A percentile compares a stretch with the other conserved stretches of the same genome.
Evolutionary conservation across 139 green algal genomes (phyloP).

Genomic region (Nannochloris sp.): DNA sequence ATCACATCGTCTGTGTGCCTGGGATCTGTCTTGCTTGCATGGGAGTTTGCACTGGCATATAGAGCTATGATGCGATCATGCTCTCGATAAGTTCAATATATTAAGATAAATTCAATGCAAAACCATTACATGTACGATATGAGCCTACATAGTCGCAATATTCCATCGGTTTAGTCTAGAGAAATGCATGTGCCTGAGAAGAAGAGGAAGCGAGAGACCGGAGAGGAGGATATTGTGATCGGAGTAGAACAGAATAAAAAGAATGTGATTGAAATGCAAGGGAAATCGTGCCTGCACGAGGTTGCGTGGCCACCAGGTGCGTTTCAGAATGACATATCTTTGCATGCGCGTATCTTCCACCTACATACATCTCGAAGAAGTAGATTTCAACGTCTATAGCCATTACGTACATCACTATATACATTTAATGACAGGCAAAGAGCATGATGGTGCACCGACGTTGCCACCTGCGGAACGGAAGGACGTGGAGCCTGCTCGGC

Average conservation of each 20-base stretch:
- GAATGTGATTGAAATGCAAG: constrained; percentile 42
- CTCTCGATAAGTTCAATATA: no score
- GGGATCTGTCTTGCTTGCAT: no score
- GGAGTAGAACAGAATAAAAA: background rate
- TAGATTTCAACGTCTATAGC: background rate
- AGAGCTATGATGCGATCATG: no score
- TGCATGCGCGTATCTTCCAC: background rate
- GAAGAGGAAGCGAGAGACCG: no score
- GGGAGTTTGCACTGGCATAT: no score
- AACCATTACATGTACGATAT: no score
- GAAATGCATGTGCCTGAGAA: no score
- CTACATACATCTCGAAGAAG: background rate
- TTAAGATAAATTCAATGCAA: no score
- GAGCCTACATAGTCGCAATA: no score
- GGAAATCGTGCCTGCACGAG: constrained; percentile 73
- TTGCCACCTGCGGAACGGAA: background rate
- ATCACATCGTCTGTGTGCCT: no score
- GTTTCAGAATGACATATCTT: background rate
- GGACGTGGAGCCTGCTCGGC: constrained; percentile 18
- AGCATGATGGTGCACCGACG: background rate
- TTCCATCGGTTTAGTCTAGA: no score
- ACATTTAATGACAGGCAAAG: background rate
- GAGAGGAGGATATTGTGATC: no score
- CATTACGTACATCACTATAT: background rate
- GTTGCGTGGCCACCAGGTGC: constrained; percentile 57